Evolutionary conservation across 208 protist species (phyloP), one percentile per base, ranked within the genome.

Genomic region (Crithidia expoeki): DNA sequence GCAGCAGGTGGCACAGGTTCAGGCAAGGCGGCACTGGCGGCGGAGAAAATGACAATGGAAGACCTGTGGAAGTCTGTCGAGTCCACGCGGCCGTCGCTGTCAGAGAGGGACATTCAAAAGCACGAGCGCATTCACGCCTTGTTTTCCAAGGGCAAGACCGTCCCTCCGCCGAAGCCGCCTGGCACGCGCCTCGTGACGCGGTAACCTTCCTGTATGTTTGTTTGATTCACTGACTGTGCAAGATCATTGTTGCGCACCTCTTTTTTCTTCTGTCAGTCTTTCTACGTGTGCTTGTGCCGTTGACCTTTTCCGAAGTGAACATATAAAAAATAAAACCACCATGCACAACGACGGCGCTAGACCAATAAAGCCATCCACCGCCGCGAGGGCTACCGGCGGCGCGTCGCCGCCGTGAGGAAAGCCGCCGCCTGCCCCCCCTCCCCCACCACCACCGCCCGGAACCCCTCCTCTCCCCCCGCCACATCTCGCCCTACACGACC

Each of bases 71-170:
- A 64, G 49, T 83, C 90, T 36, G 56, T 93, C 49, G 72, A 58
- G 44, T 65, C 76, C 28, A 86, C 79, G 28, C 76, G 88, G 11
- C 86, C 88, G 23, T 90, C 86, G 40, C 73, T 96, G 38, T 83
- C 81, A 12, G 63, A 53, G 32, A 78, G 78, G 53, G 88, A 96
- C 68, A 81, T 96, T 63, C 58, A 65, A 14, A 81, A 82, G 60
- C 81, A 91, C 46, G 66, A 88, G 58, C 79, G 86, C 70, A 93
- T 96, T 46, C 88, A 92, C 72, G 72, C 52, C 32, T 55, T 91
- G 9, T 93, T 96, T 68, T 84, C 70, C 17, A 79, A 80, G 30
- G 82, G 85, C 25, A 79, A 85, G 53, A 51, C 65, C 4, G 40
- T 68, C 2, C 57, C 68, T 27, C 52, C 72, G 27, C 68, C 74